Evolutionary conservation across 208 protist genomes (phyloP).

Genomic region (Trypanosomatidae sp.): DNA sequence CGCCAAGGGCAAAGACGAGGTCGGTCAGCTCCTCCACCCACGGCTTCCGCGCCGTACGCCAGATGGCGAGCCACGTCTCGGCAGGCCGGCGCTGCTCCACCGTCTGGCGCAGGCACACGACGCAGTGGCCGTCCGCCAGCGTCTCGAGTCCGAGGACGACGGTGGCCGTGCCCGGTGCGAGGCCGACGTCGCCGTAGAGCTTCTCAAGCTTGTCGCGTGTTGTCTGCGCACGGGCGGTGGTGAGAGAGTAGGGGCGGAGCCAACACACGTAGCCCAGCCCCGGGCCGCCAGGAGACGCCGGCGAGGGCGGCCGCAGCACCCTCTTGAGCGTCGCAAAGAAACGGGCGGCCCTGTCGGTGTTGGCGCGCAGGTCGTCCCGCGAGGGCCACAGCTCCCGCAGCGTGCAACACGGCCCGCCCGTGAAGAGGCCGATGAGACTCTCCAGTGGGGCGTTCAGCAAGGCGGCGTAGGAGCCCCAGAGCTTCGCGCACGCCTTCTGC

Average conservation of each 20-base stretch:
- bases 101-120: conserved; percentile 34
- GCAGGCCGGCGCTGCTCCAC: conserved; percentile 1
- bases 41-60: conserved; percentile 38
- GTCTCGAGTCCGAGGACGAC: conserved; percentile 36
- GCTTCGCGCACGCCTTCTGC: conserved; percentile 86
- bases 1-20: conserved; percentile 21
- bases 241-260: conserved; percentile 33
- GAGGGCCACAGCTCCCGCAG: conserved; percentile 45
- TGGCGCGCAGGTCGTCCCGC: conserved; percentile 13
- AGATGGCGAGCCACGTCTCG: conserved; percentile 28
- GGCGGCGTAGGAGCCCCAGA: conserved; percentile 58
- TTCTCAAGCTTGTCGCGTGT: conserved; percentile 27
- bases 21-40: conserved; percentile 41
- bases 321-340: conserved; percentile 12
- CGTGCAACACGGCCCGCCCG: conserved; percentile 33
- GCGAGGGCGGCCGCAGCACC: conserved; percentile 3
- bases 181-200: conserved; percentile 41
- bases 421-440: conserved; percentile 40
- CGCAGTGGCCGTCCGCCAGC: conserved; percentile 12
- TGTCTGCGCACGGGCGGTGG: conserved; percentile 32
- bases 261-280: no score
- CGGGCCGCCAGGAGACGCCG: neutral
- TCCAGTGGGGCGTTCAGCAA: conserved; percentile 41
- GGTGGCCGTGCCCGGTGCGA: conserved; percentile 26
- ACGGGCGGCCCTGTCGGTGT: conserved; percentile 10